Base-by-base conservation (phyloP, 1,284 basidiomycete genomes). In the Trametes pubescens region DNA sequence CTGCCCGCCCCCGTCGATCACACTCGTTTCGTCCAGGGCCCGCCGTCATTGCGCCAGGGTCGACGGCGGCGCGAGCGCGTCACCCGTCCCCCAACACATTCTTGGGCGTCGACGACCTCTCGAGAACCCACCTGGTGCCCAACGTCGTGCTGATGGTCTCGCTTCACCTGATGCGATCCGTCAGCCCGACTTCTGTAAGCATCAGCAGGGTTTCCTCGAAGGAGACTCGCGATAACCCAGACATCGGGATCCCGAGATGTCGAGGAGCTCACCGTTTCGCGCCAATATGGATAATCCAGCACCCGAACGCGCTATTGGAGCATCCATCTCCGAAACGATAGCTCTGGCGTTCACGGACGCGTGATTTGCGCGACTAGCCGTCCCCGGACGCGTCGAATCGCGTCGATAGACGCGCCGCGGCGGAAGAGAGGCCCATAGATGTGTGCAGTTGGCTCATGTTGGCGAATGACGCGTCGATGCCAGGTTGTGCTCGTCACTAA, bases 1-100 rank as follows among this genome's bases (percentile, higher is more conserved):
- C n/a, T n/a, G n/a, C 44, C 49, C 32, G 24, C 59, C 62, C 59
- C 21, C 62, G 62, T 59, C 62, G 65, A 64, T 65, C 65, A 35
- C 49, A 14, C 44, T 18, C 21, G 24, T 47, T 24, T 48, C 47
- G 32, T 2, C 49, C 40, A 21, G 49, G 47, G 35, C 46, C 18
- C 47, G 22, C 61, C 43, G 21, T 53, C 6, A 51, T 43, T 40
- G 44, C 38, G 13, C 51, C 32, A 38, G 26, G 22, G n/a, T 13
- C 46, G 46, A 34, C 46, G 35, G 3, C 34, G 46, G 22, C 43
- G 56, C 10, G 44, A 44, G 1, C 54, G 29, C 43, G 21, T 16
- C 43, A 14, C 9, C 32, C 1, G 10, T 4, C 32, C 18, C 54
- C 16, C 54, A 14, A 35, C 53, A 14, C 21, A 13, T 46, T 47